Base-by-base conservation (phyloP, 2,329 filamentous ascomycete species). In the Colletotrichum aenigma region DNA sequence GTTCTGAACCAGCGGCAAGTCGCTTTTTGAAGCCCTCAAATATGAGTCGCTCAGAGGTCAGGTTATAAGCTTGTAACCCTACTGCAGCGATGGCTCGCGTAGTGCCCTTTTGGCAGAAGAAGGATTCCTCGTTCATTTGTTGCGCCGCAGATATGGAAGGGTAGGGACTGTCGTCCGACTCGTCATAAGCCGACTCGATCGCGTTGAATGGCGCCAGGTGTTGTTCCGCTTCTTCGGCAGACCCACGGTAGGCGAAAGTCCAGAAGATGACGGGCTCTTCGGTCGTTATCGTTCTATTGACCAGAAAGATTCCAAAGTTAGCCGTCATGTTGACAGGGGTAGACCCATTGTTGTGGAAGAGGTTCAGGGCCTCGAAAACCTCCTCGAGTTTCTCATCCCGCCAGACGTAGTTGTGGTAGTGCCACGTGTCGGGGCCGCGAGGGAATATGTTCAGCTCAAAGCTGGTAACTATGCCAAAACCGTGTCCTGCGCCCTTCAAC, bases 391-490 rank as follows among this genome's bases (percentile, higher is more conserved):
- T 76, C n/a, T 78, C 77, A 9, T 69, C 67, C 0, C 21, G 32
- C 70, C 72, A 81, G 43, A 78, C 32, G 69, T 80, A 81, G 48
- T 75, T 80, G 38, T 79, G 79, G 55, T 78, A 79, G 52, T 80
- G 72, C 78, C 79, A 80, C 21, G 77, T 78, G 2, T 78, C 76
- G 1, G 62, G 21, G n/a, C 34, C 36, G 0, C 71, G 66, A 2
- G 83, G 82, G 30, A 80, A 82, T 4, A 86, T 79, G 70, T 84
- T 85, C 66, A 85, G 78, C 10, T 84, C 87, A 13, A 87, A 81
- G 2, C 85, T 86, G 2, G 89, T 90, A 15, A 91, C 89, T 60
- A 48, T 48, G n/a, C 43, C 43, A n/a, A 48, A 48, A 0, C 43
- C 43, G 43, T 48, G 43, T 0, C 43, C 43, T 7, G 43, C 43